Evolutionary conservation across 164 flowering plant genomes (phyloP).

Genomic region (Vitis vinifera): ASM3070453v1 NC_081810.1:5097001-5097500

Average conservation of each 20-base stretch:
- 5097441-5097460: slow-evolving; percentile 91
- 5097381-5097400: slow-evolving; percentile 98
- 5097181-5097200: not conserved
- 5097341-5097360: slow-evolving; percentile 99
- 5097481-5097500: slow-evolving; percentile 98
- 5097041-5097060: too few species aligned
- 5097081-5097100: too few species aligned
- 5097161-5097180: not conserved
- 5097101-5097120: too few species aligned
- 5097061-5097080: too few species aligned
- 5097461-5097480: slow-evolving; percentile 86
- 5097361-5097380: slow-evolving; percentile 99
- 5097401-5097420: slow-evolving; percentile 97
- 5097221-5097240: slow-evolving; percentile 66
- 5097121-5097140: too few species aligned
- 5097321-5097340: slow-evolving; percentile 93
- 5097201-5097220: not conserved
- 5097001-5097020: too few species aligned
- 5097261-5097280: slow-evolving; percentile 93
- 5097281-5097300: slow-evolving; percentile 98
- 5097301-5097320: slow-evolving; percentile 96
- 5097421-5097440: slow-evolving; percentile 54
- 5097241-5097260: slow-evolving; percentile 87
- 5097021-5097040: too few species aligned
- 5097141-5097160: not conserved